Percentiles rank a stretch among this genome's conserved stretches.
Evolutionary conservation across 345 rosid species (phyloP).

Genomic region (Trapa incisa): DNA sequence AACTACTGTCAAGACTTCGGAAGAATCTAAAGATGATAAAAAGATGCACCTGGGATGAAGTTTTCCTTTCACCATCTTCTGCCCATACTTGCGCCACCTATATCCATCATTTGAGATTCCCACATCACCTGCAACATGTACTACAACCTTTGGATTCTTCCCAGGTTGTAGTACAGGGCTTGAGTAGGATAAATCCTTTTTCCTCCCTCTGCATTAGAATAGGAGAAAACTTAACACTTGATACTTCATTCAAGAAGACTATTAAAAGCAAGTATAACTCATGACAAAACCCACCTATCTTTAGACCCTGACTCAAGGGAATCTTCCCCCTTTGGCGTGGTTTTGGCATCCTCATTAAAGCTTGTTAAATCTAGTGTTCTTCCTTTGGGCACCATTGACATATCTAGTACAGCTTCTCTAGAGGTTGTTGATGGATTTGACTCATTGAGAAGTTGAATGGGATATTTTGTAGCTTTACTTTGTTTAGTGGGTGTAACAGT

Average conservation of each 20-base stretch:
- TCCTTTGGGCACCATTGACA: constrained; percentile 24
- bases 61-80: constrained; percentile 96
- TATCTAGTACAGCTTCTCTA: constrained; percentile 31
- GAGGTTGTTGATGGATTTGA: constrained; percentile 38
- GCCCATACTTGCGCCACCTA: constrained; percentile 96
- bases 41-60: constrained; percentile 60
- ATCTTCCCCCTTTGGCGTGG: constrained; percentile 31
- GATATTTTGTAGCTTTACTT: constrained; percentile 21
- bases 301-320: constrained; percentile 42
- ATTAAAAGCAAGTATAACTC: background rate
- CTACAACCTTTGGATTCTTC: constrained; percentile 61
- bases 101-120: constrained; percentile 91
- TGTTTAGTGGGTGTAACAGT: constrained; percentile 21
- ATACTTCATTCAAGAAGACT: background rate
- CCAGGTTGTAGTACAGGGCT: constrained; percentile 37
- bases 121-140: constrained; percentile 83
- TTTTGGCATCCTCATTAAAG: constrained; percentile 21
- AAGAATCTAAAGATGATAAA: background rate
- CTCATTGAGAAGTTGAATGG: constrained; percentile 17
- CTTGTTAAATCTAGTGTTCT: constrained; percentile 27
- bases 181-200: constrained; percentile 26
- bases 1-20: background rate
- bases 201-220: constrained; percentile 40
- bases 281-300: constrained; percentile 38
- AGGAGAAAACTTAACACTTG: constrained; percentile 9